A percentile compares a stretch with the other conserved stretches of the same genome.
These are phyloP conservation scores for Ceratocystis colombiana DNA, from an alignment of 2,329 filamentous ascomycete genomes.

Conservation along the genomic window DNA sequence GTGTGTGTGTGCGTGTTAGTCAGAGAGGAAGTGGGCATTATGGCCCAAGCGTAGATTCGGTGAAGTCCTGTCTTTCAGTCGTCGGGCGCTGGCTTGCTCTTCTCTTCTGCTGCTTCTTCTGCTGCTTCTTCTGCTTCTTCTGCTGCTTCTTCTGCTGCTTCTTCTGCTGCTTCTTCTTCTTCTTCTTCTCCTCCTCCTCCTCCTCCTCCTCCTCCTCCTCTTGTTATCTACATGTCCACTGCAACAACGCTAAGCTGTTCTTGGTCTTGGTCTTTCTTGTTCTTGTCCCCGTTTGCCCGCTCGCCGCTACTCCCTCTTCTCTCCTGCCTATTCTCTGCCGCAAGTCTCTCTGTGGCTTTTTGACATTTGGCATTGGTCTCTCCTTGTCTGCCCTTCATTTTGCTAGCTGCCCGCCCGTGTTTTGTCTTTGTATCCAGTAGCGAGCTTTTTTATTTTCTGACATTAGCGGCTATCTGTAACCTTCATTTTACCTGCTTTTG, in stretches of 20 bases:
- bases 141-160: too few relatives aligned
- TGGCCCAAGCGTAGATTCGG: neutral
- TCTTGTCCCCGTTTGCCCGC: too few relatives aligned
- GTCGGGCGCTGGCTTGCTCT: neutral
- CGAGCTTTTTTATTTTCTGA: neutral
- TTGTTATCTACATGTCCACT: too few relatives aligned
- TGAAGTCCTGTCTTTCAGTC: neutral
- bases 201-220: too few relatives aligned
- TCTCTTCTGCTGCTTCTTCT: too few relatives aligned
- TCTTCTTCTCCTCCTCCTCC: too few relatives aligned
- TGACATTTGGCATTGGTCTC: conserved; percentile 1
- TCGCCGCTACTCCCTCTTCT: neutral
- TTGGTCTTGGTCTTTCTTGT: too few relatives aligned
- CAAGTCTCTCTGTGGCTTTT: neutral
- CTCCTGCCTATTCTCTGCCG: neutral
- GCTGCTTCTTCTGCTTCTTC: neutral
- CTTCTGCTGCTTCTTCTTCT: neutral
- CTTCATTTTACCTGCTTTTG: neutral
- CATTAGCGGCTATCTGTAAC: conserved; percentile 12
- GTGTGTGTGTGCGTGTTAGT: conserved; percentile 2
- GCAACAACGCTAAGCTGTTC: too few relatives aligned
- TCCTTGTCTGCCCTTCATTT: conserved; percentile 3
- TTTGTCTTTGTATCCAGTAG: conserved; percentile 8
- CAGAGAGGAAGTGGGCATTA: neutral
- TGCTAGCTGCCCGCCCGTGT: neutral